Evolutionary conservation across 73 alveolate genomes (phyloP).

Genomic region (Paramecium octaurelia): DNA sequence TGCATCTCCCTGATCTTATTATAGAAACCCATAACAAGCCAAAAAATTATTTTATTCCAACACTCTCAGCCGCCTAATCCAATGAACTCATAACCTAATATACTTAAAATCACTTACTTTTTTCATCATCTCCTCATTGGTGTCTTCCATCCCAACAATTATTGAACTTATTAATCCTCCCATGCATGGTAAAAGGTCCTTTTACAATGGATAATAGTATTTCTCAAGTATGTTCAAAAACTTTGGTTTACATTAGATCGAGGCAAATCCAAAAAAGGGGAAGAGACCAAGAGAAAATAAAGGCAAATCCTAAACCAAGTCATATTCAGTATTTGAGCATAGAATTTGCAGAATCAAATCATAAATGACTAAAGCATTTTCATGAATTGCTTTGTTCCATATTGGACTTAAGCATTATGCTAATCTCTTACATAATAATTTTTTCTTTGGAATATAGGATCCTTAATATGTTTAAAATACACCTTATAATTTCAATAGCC

Average conservation of each 20-base stretch:
- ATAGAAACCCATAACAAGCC: constrained; percentile 8
- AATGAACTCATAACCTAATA: constrained; percentile 10
- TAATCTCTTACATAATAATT: constrained; percentile 44
- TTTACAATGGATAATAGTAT: not conserved
- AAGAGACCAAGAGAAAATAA: constrained; percentile 20
- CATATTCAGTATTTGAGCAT: not conserved
- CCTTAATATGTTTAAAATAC: not conserved
- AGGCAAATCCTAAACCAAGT: constrained; percentile 7
- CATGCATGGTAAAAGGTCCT: not conserved
- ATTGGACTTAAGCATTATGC: constrained; percentile 41
- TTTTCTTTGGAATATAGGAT: not conserved
- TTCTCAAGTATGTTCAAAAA: not conserved
- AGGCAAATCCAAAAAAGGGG: constrained; percentile 29
- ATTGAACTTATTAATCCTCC: constrained; percentile 18
- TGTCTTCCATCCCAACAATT: constrained; percentile 34
- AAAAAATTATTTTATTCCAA: not conserved
- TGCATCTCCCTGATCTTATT: constrained; percentile 14
- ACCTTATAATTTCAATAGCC: constrained; percentile 11
- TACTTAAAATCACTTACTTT: not conserved
- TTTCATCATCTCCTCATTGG: constrained; percentile 48
- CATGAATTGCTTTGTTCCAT: constrained; percentile 20
- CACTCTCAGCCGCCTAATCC: not conserved
- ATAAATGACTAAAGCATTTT: constrained; percentile 16
- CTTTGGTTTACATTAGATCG: constrained; percentile 18
- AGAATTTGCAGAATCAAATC: not conserved